These are phyloP conservation scores for Candida insectalens DNA, from an alignment of 805 yeast species.

Conservation along the genomic window DNA sequence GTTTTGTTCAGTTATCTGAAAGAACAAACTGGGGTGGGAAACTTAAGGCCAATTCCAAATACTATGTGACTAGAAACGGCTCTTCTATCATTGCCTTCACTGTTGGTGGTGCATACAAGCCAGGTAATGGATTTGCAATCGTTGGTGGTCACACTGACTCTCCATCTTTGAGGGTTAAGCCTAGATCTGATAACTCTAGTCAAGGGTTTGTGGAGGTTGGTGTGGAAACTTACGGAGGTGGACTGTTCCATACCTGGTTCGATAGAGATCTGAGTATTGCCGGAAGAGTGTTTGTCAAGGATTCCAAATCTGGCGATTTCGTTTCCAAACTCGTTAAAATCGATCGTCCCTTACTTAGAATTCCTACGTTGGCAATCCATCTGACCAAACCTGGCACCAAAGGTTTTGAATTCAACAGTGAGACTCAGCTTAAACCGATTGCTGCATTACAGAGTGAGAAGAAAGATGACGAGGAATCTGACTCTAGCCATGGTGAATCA, in stretches of 20 bases:
- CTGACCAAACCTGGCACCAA: conserved; percentile 65
- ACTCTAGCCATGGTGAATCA: conserved; percentile 9
- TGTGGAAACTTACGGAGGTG: conserved; percentile 93
- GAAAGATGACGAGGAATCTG: conserved; percentile 5
- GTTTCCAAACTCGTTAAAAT: conserved; percentile 69
- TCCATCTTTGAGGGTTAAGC: conserved; percentile 83
- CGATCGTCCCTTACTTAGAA: conserved; percentile 75
- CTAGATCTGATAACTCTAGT: conserved; percentile 56
- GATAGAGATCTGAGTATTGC: conserved; percentile 89
- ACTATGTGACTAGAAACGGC: conserved; percentile 82
- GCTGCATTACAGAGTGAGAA: conserved; percentile 42
- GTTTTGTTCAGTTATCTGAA: conserved; percentile 69
- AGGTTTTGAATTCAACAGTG: conserved; percentile 84
- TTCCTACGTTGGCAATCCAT: conserved; percentile 93
- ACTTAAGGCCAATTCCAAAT: conserved; percentile 49
- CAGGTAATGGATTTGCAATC: conserved; percentile 78
- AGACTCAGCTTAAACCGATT: conserved; percentile 77
- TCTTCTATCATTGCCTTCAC: conserved; percentile 84
- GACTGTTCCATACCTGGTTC: conserved; percentile 95
- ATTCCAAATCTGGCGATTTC: conserved; percentile 33
- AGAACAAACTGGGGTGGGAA: conserved; percentile 56
- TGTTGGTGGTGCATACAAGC: conserved; percentile 61
- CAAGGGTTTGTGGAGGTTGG: conserved; percentile 87
- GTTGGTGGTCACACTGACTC: conserved; percentile 97
- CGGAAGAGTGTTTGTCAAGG: conserved; percentile 74